Evolutionary conservation across 1,284 basidiomycete genomes (phyloP).

Genomic region (Golubevia sp.): DNA sequence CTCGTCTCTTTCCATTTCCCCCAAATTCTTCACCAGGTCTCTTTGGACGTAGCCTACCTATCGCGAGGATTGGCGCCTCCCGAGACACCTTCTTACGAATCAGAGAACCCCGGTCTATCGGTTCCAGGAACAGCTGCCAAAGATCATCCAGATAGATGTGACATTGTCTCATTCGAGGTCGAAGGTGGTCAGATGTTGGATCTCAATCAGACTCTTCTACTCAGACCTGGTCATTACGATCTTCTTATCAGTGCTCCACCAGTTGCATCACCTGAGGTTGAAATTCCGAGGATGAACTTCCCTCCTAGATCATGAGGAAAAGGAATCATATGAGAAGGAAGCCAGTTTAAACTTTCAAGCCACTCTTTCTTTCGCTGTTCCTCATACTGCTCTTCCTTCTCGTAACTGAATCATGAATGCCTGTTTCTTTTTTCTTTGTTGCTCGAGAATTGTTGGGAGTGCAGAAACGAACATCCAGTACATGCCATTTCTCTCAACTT

Average conservation of each 20-base stretch:
- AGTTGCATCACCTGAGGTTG: constrained; percentile 7
- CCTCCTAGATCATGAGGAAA: too few relatives aligned
- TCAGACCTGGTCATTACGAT: constrained; percentile 43
- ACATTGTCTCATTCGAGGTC: constrained; percentile 43
- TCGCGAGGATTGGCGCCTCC: constrained; percentile 28
- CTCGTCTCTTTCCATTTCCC: constrained; percentile 14
- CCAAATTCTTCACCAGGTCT: constrained; percentile 36
- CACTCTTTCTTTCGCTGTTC: too few relatives aligned
- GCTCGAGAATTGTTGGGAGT: too few relatives aligned
- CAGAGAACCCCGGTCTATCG: background rate
- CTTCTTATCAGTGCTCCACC: constrained; percentile 31
- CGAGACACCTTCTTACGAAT: constrained; percentile 14
- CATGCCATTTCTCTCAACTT: too few relatives aligned
- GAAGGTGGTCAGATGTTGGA: constrained; percentile 30
- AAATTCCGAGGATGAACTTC: background rate
- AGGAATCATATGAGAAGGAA: too few relatives aligned
- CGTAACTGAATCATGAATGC: too few relatives aligned
- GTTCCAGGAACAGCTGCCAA: constrained; percentile 14
- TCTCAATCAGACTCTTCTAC: constrained; percentile 14
- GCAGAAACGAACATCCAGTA: too few relatives aligned
- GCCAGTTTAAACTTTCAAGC: too few relatives aligned
- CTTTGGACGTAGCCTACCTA: constrained; percentile 47
- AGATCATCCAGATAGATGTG: constrained; percentile 27
- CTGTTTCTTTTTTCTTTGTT: too few relatives aligned
- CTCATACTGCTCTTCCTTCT: too few relatives aligned